phyloP scores from a whole-genome alignment of 257 asterid species.

The Nicotiana tabacum region DNA sequence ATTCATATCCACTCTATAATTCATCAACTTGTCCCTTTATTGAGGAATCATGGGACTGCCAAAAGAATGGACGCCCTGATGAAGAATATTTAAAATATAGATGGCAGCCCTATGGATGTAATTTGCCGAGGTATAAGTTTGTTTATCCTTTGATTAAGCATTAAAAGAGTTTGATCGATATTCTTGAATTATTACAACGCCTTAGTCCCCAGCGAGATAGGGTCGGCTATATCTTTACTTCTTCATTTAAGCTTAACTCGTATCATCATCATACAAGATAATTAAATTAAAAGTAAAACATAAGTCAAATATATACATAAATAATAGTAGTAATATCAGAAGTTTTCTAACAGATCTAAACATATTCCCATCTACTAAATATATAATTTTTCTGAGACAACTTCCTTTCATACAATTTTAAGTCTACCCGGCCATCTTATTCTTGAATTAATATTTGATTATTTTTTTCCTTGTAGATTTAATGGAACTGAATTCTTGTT shows the following conservation, averaged over 20 bases:
- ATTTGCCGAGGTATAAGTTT: constrained; percentile 28
- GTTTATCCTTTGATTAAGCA: background rate
- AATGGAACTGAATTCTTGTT: constrained; percentile 14
- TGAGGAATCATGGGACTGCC: constrained; percentile 31
- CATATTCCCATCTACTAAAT: no score
- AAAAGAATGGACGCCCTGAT: constrained; percentile 45
- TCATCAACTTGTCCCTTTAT: constrained; percentile 38
- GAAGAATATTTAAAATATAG: constrained; percentile 32
- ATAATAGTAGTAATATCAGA: no score
- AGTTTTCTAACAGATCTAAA: no score
- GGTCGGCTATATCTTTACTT: no score
- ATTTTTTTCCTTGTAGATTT: constrained; percentile 20
- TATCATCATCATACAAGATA: no score
- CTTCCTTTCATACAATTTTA: no score
- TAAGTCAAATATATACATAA: no score
- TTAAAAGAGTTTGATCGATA: background rate
- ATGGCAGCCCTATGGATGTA: constrained; percentile 48
- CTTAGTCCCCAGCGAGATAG: no score
- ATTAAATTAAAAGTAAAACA: no score
- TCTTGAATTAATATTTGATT: background rate
- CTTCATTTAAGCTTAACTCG: no score
- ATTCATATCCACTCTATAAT: constrained; percentile 37
- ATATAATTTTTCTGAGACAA: no score
- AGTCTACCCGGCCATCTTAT: background rate
- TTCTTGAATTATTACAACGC: background rate